phyloP scores from a whole-genome alignment of 257 asterid genomes.

The Jacaranda mimosifolia region DNA sequence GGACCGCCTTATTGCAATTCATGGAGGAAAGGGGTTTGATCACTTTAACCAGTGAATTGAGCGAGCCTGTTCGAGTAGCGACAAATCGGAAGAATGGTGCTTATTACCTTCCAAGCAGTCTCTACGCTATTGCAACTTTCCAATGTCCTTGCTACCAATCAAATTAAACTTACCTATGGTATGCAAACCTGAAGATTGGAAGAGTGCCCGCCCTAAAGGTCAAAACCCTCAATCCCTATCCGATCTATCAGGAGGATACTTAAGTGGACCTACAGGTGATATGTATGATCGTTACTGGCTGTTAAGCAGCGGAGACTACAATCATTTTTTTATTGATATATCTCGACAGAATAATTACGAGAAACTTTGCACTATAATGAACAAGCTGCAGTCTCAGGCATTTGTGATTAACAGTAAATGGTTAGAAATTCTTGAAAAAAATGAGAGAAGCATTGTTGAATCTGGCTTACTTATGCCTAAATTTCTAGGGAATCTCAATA shows the following conservation, averaged over 20 bases:
- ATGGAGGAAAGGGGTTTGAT: too few relatives aligned
- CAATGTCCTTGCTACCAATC: background rate
- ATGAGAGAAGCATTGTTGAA: background rate
- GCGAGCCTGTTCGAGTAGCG: too few relatives aligned
- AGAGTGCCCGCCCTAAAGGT: background rate
- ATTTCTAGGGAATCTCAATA: background rate
- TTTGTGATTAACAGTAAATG: background rate
- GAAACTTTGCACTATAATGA: background rate
- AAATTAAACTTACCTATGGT: background rate
- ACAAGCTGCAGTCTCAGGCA: background rate
- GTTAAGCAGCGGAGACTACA: background rate
- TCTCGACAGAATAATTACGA: background rate
- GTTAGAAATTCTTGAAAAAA: background rate
- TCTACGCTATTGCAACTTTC: too few relatives aligned
- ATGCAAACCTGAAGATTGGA: background rate
- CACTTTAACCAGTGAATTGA: too few relatives aligned
- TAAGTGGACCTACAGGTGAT: background rate
- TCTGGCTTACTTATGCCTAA: background rate
- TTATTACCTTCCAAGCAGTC: too few relatives aligned
- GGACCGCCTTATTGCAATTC: too few relatives aligned
- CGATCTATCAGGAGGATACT: background rate
- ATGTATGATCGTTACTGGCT: background rate
- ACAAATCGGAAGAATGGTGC: too few relatives aligned
- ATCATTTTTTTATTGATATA: background rate
- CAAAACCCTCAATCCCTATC: background rate